phyloP scores from a whole-genome alignment of 106 monocot genomes.

The Dendrobium nobile region DNA sequence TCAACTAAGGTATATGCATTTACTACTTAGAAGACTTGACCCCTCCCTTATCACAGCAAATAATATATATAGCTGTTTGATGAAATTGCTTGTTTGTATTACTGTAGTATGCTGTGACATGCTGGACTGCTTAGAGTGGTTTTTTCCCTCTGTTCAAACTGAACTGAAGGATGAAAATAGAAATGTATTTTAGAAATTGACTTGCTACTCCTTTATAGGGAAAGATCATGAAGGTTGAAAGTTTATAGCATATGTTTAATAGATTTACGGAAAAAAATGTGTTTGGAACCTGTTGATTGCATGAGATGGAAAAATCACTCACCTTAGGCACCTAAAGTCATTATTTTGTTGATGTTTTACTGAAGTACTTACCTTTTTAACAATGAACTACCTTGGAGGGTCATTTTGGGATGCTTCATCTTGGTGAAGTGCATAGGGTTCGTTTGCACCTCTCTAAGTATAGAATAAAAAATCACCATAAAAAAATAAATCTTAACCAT shows the following conservation, averaged over 20 bases:
- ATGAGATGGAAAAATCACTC: neutral
- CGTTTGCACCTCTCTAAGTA: neutral
- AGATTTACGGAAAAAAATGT: neutral
- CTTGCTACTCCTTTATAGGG: neutral
- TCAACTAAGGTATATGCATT: neutral
- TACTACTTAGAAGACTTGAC: neutral
- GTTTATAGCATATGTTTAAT: neutral
- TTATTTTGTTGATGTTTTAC: too few relatives aligned
- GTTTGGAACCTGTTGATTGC: neutral
- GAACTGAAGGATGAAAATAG: neutral
- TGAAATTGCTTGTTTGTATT: neutral
- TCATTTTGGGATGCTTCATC: neutral
- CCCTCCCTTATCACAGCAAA: neutral
- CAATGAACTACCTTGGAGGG: neutral
- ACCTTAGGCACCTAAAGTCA: neutral
- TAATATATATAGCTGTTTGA: neutral
- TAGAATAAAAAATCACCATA: neutral
- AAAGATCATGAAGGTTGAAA: neutral
- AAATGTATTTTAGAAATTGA: neutral
- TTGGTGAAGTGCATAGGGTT: neutral
- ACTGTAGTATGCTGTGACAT: too few relatives aligned
- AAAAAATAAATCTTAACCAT: neutral
- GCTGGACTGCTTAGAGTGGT: too few relatives aligned
- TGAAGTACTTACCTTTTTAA: too few relatives aligned
- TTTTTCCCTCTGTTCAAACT: too few relatives aligned